Base-by-base conservation (phyloP, 1,284 basidiomycete genomes). In the Trichosporon faecale region DNA sequence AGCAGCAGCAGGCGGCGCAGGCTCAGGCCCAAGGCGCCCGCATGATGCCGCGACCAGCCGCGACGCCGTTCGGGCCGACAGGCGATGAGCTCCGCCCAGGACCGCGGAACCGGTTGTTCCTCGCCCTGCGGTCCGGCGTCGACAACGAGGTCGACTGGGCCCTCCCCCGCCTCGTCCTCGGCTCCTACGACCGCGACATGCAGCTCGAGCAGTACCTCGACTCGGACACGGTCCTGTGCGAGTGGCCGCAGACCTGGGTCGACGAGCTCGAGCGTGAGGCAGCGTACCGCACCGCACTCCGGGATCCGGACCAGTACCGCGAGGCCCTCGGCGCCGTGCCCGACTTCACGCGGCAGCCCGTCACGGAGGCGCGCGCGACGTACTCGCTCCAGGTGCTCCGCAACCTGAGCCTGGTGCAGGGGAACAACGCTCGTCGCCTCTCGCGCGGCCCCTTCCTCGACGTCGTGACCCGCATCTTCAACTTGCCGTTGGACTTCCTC, bases 101-200 rank as follows among this genome's bases (percentile, higher is more conserved):
- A 8, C 70, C 77, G 6, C 67, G 70, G 25, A 81, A 81, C 70
- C 69, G 78, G 0, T 73, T 82, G 3, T 77, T 80, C 70, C 77
- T 83, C 29, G 69, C 78, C 2, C 68, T 83, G 1, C 72, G 77
- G 9, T 80, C 78, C 7, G 73, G 71, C 25, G 70, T 83, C 37
- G 74, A 75, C 5, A 69, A 72, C 46, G 81, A 83, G 67, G 75
- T 83, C 60, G 81, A 83, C 66, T 82, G 74, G 71, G 80, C 81
- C 7, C 76, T 83, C 3, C 81, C 81, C 2, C 72, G 76, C 33
- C 73, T 83, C 16, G 77, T 82, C 1, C 71, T 78, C 7, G 81
- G 75, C 12, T 74, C 72, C 23, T 79, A 73, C 66, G 79, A 81
- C n/a, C 71, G 75, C 2, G 64, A 71, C 3, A 79, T 81, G 3